Evolutionary conservation across 2,329 filamentous ascomycete species (phyloP), one percentile per base, ranked within the genome.

Genomic region (Paecilomyces fulvus): DNA sequence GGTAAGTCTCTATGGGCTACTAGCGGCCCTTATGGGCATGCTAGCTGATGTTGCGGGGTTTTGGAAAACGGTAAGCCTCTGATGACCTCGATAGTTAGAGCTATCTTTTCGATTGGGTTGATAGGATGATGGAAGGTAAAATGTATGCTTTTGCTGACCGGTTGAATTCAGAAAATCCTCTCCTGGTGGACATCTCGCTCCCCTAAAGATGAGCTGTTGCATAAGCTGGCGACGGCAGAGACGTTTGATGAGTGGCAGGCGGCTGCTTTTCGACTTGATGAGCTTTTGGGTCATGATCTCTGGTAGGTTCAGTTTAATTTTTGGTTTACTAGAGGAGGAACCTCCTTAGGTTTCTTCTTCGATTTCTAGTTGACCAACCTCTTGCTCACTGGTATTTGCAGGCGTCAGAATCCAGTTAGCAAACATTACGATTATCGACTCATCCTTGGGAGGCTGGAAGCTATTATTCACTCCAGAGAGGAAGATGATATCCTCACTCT

Each of bases 201-300:
- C 52, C 81, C 82, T 1, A 79, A 82, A 52, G 83, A 87, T 61
- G 75, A 84, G 55, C 86, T 89, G 75, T 79, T 87, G 49, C 80
- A 87, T 59, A 76, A 80, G 23, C 77, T 95, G 51, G 80, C 79
- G 54, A 80, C 83, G 57, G 88, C 90, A 17, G 79, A 83, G 61
- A 80, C 81, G 25, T 95, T 87, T 67, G 89, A 94, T 66, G 87
- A 94, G 68, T 96, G 91, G 90, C 87, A 92, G 68, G 85, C 86
- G 61, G 85, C 87, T n/a, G 90, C 91, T 1, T 82, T 88, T 60
- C 83, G 89, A 65, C 80, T 96, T n/a, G 92, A 96, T 71, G 86
- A 87, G 65, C 77, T 89, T 17, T 79, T 91, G n/a, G 86, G 86
- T 48, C 83, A 91, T 63, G 89, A 95, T 73, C 72, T 91, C 59